These are phyloP conservation scores for Suillus occidentalis DNA, from an alignment of 768 basidiomycete species.

Conservation along the genomic window DNA sequence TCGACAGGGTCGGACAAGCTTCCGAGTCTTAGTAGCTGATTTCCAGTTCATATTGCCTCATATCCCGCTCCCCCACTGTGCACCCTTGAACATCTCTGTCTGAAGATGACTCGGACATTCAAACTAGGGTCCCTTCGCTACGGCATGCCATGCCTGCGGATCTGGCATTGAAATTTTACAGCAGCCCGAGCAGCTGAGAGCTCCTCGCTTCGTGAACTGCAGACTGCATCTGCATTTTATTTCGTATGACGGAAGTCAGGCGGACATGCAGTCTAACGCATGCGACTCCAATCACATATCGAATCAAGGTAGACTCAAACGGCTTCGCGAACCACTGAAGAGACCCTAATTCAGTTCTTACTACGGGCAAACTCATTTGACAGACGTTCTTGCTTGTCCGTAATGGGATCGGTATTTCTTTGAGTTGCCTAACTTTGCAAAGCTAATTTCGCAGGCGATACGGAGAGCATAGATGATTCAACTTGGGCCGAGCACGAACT, in stretches of 20 bases:
- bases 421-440: background rate
- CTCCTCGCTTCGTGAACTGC: background rate
- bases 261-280: background rate
- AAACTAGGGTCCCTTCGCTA: background rate
- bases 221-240: background rate
- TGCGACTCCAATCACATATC: background rate
- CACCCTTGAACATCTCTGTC: background rate
- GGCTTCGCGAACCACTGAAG: background rate
- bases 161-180: background rate
- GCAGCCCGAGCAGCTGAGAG: background rate
- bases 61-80: background rate
- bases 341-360: background rate
- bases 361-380: background rate
- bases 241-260: constrained; percentile 15
- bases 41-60: background rate
- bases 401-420: background rate
- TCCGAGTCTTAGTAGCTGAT: background rate
- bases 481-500: background rate
- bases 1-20: background rate
- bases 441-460: background rate
- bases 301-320: background rate
- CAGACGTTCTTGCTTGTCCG: background rate
- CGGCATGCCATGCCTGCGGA: background rate
- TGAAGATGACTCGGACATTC: background rate
- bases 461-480: background rate